phyloP scores from a whole-genome alignment of 352 stramenopile genomes.

The Achlya hypogyna region DNA sequence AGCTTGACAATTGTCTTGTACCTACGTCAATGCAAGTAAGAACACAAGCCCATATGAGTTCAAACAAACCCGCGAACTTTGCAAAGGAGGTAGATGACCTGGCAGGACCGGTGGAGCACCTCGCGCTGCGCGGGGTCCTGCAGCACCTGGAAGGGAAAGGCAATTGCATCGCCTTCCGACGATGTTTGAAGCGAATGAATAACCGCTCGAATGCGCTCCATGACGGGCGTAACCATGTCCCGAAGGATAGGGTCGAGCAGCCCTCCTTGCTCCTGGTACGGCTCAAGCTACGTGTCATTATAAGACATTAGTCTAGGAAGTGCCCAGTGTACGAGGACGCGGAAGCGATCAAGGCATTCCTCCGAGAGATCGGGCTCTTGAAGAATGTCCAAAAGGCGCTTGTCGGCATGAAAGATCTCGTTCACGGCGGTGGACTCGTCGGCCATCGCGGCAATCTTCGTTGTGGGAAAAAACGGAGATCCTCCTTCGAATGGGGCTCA shows the following conservation, averaged over 20 bases:
- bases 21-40: neutral
- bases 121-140: constrained; percentile 31
- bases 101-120: constrained; percentile 77
- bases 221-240: constrained; percentile 6
- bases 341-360: neutral
- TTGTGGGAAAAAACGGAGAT: neutral
- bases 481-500: no score
- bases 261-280: constrained; percentile 17
- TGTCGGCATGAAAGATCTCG: constrained; percentile 14
- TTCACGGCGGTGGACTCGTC: constrained; percentile 4
- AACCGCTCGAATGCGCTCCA: neutral
- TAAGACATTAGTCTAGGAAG: neutral
- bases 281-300: constrained; percentile 5
- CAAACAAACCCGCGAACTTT: constrained; percentile 84
- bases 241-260: constrained; percentile 12
- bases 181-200: neutral
- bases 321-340: neutral
- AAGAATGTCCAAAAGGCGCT: constrained; percentile 8
- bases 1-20: constrained; percentile 95
- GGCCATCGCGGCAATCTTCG: neutral
- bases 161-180: constrained; percentile 21
- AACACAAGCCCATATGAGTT: neutral
- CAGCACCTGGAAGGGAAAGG: constrained; percentile 75
- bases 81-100: constrained; percentile 92
- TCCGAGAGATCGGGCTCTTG: neutral